Evolutionary conservation across 768 basidiomycete species (phyloP), one percentile per base, ranked within the genome.

Genomic region (Exidia glandulosa): DNA sequence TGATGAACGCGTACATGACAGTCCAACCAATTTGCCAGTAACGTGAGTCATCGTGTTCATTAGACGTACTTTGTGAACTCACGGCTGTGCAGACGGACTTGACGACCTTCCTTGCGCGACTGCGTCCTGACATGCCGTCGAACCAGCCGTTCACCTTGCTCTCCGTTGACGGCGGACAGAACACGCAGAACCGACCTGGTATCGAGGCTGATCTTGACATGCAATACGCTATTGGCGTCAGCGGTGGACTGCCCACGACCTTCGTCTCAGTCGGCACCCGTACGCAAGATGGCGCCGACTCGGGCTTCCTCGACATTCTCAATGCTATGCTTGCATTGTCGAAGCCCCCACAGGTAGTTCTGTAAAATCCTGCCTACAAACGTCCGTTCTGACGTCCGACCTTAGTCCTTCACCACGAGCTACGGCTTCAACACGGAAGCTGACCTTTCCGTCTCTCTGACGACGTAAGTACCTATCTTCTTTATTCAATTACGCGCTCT

Each of bases 161-260:
- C 55, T 62, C 62, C 1, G 57, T 67, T 3, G 65, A 67, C 48
- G 65, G 61, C 13, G 66, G 66, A 5, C 27, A 25, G 54, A 66
- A 67, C 58, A 25, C 61, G 2, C 66, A 67, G 55, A 66, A 75
- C 3, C 6, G 50, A 25, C 27, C 50, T 9, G 50, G 50, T 10
- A 54, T 31, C 30, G 59, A 52, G 7, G 59, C 30, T 1, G 55
- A 72, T 59, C 66, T 74, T 6, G 73, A 74, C 60, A 69, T 72
- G 45, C 72, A 76, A 62, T 75, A 73, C 61, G 66, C 69, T 4
- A 61, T 70, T 41, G 69, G 69, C 33, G 65, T 36, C 3, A 61
- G 71, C 27, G 63, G 66, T 86, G 81, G 7, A 84, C 84, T 16
- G 79, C 80, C 1, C 83, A 85, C 5, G 84, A 54, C 84, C 2